Conservation (phyloP, 768 basidiomycete genomes). For the Chalciporus pseudorubinellus region DNA sequence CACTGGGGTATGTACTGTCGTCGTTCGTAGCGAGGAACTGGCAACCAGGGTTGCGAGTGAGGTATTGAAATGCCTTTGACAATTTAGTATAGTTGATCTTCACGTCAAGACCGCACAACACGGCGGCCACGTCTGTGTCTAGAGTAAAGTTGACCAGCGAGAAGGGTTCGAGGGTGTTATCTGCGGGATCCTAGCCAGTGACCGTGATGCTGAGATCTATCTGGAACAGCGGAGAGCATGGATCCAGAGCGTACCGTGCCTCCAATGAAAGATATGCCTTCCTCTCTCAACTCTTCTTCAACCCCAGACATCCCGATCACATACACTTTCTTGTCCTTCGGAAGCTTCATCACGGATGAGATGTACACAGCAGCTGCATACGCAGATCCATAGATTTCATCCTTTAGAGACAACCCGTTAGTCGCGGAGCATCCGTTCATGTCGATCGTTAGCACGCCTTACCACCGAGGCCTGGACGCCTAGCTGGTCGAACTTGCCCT, state of each 20-base stretch:
- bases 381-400: constrained; percentile 96
- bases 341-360: constrained; percentile 84
- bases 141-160: constrained; percentile 63
- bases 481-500: constrained; percentile 86
- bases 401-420: constrained; percentile 45
- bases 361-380: constrained; percentile 83
- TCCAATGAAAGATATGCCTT: constrained; percentile 77
- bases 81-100: constrained; percentile 91
- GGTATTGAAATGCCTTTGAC: constrained; percentile 88
- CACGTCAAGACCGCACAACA: constrained; percentile 90
- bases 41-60: constrained; percentile 75
- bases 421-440: background rate
- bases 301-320: constrained; percentile 91
- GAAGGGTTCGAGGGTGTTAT: constrained; percentile 72
- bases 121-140: constrained; percentile 84
- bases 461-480: constrained; percentile 85
- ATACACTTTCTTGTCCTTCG: constrained; percentile 91
- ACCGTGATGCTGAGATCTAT: background rate
- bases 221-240: background rate
- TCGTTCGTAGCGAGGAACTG: constrained; percentile 89
- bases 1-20: constrained; percentile 86
- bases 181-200: constrained; percentile 70
- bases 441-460: constrained; percentile 30
- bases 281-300: constrained; percentile 89
- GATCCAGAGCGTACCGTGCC: constrained; percentile 66